Percentiles rank a stretch among this genome's conserved stretches.
Evolutionary conservation across 352 stramenopile genomes (phyloP).

Genomic region (Sclerospora graminicola): DNA sequence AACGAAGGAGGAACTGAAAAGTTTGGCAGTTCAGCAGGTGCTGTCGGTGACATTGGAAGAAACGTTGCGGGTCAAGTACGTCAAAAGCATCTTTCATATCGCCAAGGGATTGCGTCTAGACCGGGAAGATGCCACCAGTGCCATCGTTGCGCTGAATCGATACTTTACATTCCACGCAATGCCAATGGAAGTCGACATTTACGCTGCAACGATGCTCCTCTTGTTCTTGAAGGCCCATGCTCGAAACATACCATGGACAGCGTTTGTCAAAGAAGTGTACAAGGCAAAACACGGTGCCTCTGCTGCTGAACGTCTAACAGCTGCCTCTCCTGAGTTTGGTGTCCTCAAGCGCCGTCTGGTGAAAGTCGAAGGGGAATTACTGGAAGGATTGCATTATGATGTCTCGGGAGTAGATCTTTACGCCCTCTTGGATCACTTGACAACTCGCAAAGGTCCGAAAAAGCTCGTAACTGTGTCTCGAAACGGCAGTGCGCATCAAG

Average conservation of each 20-base stretch:
- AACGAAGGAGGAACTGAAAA: slow-evolving; percentile 35
- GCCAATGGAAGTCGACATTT: slow-evolving; percentile 53
- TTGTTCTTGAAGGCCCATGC: slow-evolving; percentile 69
- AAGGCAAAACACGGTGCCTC: slow-evolving; percentile 33
- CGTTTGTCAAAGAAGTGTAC: slow-evolving; percentile 69
- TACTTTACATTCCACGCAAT: slow-evolving; percentile 72
- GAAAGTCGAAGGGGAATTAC: slow-evolving; percentile 41
- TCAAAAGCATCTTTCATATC: slow-evolving; percentile 52
- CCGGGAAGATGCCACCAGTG: slow-evolving; percentile 58
- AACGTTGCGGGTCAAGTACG: slow-evolving; percentile 48
- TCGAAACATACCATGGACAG: slow-evolving; percentile 40
- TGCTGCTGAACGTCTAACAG: slow-evolving; percentile 10
- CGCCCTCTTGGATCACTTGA: slow-evolving; percentile 55
- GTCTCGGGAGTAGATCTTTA: slow-evolving; percentile 64
- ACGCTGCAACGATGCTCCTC: slow-evolving; percentile 59
- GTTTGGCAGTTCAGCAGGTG: slow-evolving; percentile 48
- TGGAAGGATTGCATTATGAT: slow-evolving; percentile 73
- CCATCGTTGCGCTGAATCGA: slow-evolving; percentile 68
- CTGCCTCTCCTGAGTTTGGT: slow-evolving; percentile 39
- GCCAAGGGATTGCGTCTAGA: slow-evolving; percentile 51
- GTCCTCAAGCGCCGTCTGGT: slow-evolving; percentile 46
- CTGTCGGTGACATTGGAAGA: slow-evolving; percentile 64
- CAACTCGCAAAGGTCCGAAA: slow-evolving; percentile 34
- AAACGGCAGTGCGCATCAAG: slow-evolving; percentile 5
- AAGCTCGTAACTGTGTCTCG: slow-evolving; percentile 15